Evolutionary conservation across 1,284 basidiomycete genomes (phyloP).

Genomic region (Trichosporon asahii): DNA sequence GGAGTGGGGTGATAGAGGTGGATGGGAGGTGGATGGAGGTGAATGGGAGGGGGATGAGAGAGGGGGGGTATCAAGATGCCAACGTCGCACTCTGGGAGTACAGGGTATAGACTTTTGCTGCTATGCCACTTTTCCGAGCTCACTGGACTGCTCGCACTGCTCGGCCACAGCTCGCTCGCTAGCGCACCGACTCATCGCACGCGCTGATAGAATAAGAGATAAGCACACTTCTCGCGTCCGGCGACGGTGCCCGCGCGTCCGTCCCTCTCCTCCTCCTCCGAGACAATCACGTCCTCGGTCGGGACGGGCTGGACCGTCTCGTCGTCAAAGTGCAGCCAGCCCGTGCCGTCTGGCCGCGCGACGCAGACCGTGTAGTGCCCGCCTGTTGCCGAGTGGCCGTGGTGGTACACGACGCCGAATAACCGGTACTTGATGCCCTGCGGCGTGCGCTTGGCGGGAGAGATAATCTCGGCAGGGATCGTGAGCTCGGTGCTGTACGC

Average conservation of each 20-base stretch:
- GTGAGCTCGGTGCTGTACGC: conserved; percentile 74
- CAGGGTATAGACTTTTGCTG: background rate
- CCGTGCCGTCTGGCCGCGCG: conserved; percentile 61
- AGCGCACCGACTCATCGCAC: conserved; percentile 36
- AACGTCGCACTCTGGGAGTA: no score
- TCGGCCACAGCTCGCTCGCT: conserved; percentile 6
- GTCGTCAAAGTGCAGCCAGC: conserved; percentile 94
- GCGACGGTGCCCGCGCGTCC: conserved; percentile 59
- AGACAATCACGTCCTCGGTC: conserved; percentile 72
- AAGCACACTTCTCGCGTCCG: conserved; percentile 60
- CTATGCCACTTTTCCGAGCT: background rate
- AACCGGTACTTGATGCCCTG: conserved; percentile 69
- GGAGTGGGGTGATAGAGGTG: no score
- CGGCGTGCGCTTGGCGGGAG: conserved; percentile 57
- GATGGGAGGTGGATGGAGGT: no score
- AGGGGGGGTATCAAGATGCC: background rate
- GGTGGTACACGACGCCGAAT: conserved; percentile 92
- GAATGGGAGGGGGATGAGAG: no score
- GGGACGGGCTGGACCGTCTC: conserved; percentile 76
- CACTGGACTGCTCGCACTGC: background rate
- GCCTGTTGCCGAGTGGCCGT: conserved; percentile 82
- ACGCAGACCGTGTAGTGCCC: conserved; percentile 96
- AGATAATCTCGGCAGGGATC: conserved; percentile 68
- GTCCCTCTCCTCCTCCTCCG: conserved; percentile 44
- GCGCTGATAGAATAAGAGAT: conserved; percentile 76